These are phyloP conservation scores for Syzygium malaccense DNA, from an alignment of 441 rosid genomes.

Conservation along the genomic window DNA sequence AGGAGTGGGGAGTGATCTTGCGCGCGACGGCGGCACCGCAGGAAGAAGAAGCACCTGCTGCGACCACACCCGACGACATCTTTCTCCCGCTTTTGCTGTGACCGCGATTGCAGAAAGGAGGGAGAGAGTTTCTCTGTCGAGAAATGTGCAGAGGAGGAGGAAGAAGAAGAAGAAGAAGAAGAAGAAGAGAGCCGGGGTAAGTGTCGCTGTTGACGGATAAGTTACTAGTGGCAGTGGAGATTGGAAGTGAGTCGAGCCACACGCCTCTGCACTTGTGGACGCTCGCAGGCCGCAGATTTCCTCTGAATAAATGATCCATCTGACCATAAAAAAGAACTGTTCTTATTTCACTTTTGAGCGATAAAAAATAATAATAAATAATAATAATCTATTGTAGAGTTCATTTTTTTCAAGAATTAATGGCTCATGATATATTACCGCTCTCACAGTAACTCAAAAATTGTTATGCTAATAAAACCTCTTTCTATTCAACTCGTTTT, in stretches of 20 bases:
- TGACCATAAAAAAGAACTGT: no score
- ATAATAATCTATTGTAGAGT: no score
- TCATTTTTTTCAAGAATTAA: no score
- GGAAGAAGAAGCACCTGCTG: not conserved
- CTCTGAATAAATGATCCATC: not conserved
- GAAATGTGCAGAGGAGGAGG: not conserved
- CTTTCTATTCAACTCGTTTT: not conserved
- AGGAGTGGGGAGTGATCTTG: not conserved
- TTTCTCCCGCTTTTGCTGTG: not conserved
- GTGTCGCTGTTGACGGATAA: not conserved
- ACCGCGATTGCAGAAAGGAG: not conserved
- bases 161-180: not conserved
- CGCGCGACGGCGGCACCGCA: not conserved
- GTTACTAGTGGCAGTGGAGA: not conserved
- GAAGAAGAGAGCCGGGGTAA: not conserved
- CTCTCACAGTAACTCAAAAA: no score
- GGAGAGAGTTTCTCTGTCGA: not conserved
- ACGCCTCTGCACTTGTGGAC: not conserved
- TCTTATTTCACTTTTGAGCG: no score
- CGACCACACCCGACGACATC: not conserved
- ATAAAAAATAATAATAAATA: no score
- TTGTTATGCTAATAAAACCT: no score
- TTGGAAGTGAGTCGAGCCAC: not conserved
- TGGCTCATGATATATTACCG: no score
- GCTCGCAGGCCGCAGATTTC: not conserved